Base-by-base conservation (phyloP, 2,329 filamentous ascomycete genomes). In the Drechslerella coelobrocha region DNA sequence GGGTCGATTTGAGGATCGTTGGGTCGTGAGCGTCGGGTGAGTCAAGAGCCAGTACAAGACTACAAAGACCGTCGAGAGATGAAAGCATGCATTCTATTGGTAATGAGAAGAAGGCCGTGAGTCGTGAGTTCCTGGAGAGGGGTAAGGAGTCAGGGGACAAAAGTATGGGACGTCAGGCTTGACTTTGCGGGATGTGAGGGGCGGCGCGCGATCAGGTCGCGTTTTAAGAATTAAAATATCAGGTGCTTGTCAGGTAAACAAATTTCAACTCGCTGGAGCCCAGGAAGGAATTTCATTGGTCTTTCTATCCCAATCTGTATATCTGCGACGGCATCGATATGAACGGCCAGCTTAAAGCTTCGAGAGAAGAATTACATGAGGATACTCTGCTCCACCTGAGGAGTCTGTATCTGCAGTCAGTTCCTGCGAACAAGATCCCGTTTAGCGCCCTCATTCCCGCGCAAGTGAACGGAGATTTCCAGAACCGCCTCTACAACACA, bases 401-500 rank as follows among this genome's bases (percentile, higher is more conserved):
- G 41, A 51, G 31, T 21, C 21, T 54, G 31, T 71, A 71, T 51
- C 59, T 71, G 21, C 66, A 71, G 29, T 59, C 66, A 2, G 66
- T 71, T 7, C 66, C 66, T 27, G 52, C 66, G 14, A 53, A 37
- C 19, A 62, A 61, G 48, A 63, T 71, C 27, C 59, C 53, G 7
- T 71, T 71, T 50, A 54, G 54, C 47, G n/a, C 37, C 45, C 52
- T 71, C 26, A 39, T 69, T 26, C 57, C 65, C 5, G 24, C 31
- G 8, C 31, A 2, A 12, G 50, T 53, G 23, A 41, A 54, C 47
- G 62, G 59, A 51, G 47, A 26, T 39, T 71, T 63, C 34, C 66
- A 71, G 48, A 47, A 62, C 37, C 52, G 14, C n/a, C 59, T 71
- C 5, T 71, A 50, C 66, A 71, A 71, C 59, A 51, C 66, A 59